Percentiles rank a stretch among this genome's conserved stretches.
Evolutionary conservation across 1,284 basidiomycete genomes (phyloP).

Genomic region (Sporisorium iseilematis-ciliati): DNA sequence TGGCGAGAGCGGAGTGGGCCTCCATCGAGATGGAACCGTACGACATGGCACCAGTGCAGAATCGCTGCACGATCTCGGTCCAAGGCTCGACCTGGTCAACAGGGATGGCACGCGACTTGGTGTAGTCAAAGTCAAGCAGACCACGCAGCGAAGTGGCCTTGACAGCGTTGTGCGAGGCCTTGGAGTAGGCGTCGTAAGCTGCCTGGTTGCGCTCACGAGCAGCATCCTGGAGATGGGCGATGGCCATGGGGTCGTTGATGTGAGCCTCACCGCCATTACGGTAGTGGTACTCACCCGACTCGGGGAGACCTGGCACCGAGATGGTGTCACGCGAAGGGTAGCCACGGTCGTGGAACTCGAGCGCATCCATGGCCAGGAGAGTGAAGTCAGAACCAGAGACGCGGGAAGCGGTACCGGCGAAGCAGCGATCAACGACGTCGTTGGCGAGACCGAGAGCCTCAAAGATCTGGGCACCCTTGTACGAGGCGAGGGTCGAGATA

Average conservation of each 20-base stretch:
- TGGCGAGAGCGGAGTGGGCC: constrained; percentile 65
- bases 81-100: constrained; percentile 69
- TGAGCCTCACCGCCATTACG: constrained; percentile 67
- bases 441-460: constrained; percentile 66
- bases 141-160: constrained; percentile 65
- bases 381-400: constrained; percentile 64
- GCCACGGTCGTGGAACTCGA: constrained; percentile 67
- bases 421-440: constrained; percentile 64
- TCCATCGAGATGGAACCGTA: constrained; percentile 69
- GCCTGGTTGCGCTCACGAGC: constrained; percentile 65
- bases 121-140: constrained; percentile 64
- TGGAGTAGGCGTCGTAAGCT: constrained; percentile 64
- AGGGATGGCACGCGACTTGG: constrained; percentile 62
- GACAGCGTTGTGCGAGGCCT: constrained; percentile 62
- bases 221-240: constrained; percentile 67
- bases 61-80: constrained; percentile 68
- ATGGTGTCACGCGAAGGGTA: constrained; percentile 63
- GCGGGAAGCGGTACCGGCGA: constrained; percentile 65
- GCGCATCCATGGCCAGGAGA: constrained; percentile 63
- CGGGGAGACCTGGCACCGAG: constrained; percentile 59
- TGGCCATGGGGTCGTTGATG: constrained; percentile 66
- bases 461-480: constrained; percentile 69
- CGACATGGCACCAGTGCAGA: constrained; percentile 69
- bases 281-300: constrained; percentile 68
- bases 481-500: constrained; percentile 66